phyloP scores from a whole-genome alignment of 2,329 filamentous ascomycete genomes.

The Penicillium sp. region DNA sequence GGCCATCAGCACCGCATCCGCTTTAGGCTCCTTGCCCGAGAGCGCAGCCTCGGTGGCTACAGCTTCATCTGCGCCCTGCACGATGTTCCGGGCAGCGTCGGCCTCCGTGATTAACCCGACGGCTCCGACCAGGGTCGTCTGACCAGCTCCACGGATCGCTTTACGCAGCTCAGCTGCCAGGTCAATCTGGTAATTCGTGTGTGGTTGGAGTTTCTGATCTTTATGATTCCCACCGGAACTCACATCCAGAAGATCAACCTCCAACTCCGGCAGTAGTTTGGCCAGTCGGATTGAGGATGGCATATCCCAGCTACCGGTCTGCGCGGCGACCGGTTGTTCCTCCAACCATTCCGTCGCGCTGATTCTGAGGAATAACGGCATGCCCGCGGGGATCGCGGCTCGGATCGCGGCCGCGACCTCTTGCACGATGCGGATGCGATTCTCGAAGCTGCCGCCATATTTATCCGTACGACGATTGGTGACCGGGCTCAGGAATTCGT shows the following conservation, averaged over 20 bases:
- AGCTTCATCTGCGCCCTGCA: constrained; percentile 40
- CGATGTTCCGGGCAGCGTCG: constrained; percentile 54
- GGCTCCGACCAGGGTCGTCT: constrained; percentile 54
- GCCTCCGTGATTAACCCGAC: constrained; percentile 60
- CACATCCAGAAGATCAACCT: constrained; percentile 52
- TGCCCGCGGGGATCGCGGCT: constrained; percentile 63
- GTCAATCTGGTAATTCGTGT: constrained; percentile 56
- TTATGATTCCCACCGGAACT: constrained; percentile 52
- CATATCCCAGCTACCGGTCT: constrained; percentile 45
- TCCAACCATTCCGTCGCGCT: constrained; percentile 76
- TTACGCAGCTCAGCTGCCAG: constrained; percentile 53
- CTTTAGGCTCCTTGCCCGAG: constrained; percentile 33
- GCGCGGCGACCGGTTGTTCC: constrained; percentile 28
- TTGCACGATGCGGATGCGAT: constrained; percentile 67
- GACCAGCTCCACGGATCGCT: constrained; percentile 40
- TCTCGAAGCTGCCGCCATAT: constrained; percentile 59
- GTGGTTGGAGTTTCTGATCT: constrained; percentile 49
- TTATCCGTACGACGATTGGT: constrained; percentile 67
- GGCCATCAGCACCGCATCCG: constrained; percentile 57
- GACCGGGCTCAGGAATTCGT: constrained; percentile 69
- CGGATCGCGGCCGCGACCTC: constrained; percentile 68
- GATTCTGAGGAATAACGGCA: constrained; percentile 73
- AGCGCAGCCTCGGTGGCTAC: constrained; percentile 30
- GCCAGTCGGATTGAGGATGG: constrained; percentile 44
- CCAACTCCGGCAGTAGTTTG: constrained; percentile 45